phyloP scores from a whole-genome alignment of 441 rosid genomes.

The Croton setiger region DNA sequence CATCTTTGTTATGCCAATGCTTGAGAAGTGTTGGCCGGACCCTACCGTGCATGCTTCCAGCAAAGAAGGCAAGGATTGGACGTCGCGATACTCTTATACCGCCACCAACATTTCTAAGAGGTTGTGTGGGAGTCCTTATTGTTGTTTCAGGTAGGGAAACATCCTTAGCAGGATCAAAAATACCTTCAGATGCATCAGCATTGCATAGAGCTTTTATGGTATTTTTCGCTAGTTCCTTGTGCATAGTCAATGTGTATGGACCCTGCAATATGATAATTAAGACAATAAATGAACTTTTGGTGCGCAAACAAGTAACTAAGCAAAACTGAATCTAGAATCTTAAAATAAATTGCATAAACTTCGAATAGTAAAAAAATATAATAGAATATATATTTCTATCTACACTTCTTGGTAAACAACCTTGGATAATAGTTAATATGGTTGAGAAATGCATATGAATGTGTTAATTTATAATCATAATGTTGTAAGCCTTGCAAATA shows the following conservation, averaged over 20 bases:
- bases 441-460: too few species aligned
- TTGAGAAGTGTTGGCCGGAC: constrained; percentile 74
- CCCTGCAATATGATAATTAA: constrained; percentile 46
- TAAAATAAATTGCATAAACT: constrained; percentile 1
- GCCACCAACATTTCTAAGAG: constrained; percentile 56
- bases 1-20: constrained; percentile 68
- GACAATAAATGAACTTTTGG: constrained; percentile 4
- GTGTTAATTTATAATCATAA: not conserved
- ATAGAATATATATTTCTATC: not conserved
- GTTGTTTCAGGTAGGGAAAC: constrained; percentile 84
- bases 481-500: too few species aligned
- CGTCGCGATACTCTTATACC: constrained; percentile 77
- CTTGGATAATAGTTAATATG: too few species aligned
- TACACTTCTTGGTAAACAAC: not conserved
- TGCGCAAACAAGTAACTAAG: not conserved
- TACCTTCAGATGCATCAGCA: constrained; percentile 71
- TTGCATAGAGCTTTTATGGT: constrained; percentile 77
- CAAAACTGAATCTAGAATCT: not conserved
- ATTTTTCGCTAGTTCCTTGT: constrained; percentile 55
- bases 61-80: constrained; percentile 83
- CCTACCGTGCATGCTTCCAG: constrained; percentile 80
- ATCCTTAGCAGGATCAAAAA: constrained; percentile 55
- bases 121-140: constrained; percentile 59
- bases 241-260: constrained; percentile 68
- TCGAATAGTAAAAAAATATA: not conserved